These are phyloP conservation scores for Prunus yedoensis DNA, from an alignment of 331 rosid species.

Conservation along the genomic window DNA sequence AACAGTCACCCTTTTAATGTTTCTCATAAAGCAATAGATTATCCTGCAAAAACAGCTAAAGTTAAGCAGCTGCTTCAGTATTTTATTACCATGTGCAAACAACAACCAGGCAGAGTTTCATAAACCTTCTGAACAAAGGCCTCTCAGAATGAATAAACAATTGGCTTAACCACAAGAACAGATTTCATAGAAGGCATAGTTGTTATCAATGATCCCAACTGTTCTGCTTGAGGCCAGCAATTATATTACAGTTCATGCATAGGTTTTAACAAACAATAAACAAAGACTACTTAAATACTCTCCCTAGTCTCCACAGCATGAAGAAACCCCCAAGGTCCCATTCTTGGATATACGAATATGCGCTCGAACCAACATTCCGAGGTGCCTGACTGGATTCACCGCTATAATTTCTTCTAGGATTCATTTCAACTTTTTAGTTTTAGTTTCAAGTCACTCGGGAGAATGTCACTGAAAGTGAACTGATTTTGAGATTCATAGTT, in stretches of 20 bases:
- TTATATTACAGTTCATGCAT: neutral
- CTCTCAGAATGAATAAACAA: neutral
- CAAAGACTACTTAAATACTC: neutral
- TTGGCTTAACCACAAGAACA: constrained; percentile 3
- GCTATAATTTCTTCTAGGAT: neutral
- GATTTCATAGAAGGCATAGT: neutral
- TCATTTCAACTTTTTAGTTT: neutral
- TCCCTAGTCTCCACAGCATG: neutral
- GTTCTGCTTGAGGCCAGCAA: neutral
- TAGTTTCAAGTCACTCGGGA: neutral
- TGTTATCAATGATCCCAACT: neutral
- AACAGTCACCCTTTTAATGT: neutral
- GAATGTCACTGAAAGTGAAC: neutral
- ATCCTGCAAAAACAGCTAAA: neutral
- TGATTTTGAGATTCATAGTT: neutral
- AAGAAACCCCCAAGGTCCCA: constrained; percentile 5
- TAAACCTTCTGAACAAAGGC: too few species aligned
- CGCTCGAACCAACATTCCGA: neutral
- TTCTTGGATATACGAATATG: constrained; percentile 26
- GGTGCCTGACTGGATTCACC: constrained; percentile 27
- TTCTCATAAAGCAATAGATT: neutral
- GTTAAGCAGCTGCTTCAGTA: neutral
- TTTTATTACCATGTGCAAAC: neutral
- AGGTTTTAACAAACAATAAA: neutral
- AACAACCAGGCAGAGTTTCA: neutral